Percentiles rank a stretch among this genome's conserved stretches.
Conservation (phyloP, 1,139 yeast species). For the Taphrina communis region DNA sequence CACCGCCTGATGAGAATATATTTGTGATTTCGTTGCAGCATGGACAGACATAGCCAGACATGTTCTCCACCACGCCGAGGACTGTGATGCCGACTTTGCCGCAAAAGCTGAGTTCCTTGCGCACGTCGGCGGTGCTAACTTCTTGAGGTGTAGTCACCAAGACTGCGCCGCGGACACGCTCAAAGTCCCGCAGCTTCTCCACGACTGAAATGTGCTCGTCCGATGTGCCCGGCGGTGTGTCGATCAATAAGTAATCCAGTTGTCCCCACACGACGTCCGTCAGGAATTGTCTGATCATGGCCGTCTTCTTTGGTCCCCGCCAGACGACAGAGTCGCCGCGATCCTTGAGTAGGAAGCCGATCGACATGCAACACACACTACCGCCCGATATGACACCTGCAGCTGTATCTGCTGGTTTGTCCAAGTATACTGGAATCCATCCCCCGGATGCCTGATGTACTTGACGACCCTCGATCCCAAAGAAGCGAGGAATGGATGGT, state of each 20-base stretch:
- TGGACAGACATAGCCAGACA: slow-evolving; percentile 97
- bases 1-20: slow-evolving; percentile 95
- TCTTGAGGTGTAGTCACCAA: slow-evolving; percentile 96
- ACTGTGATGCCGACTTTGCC: slow-evolving; percentile 79
- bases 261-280: slow-evolving; percentile 91
- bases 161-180: slow-evolving; percentile 66
- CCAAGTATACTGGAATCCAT: slow-evolving; percentile 84
- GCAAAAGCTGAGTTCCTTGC: slow-evolving; percentile 92
- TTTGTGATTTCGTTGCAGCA: slow-evolving; percentile 85
- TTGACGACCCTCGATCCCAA: slow-evolving; percentile 80
- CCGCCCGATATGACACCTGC: slow-evolving; percentile 43
- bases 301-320: slow-evolving; percentile 98
- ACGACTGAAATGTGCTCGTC: slow-evolving; percentile 98
- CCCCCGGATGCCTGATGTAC: slow-evolving; percentile 83
- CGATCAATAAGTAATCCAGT: slow-evolving; percentile 80
- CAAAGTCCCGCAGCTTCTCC: slow-evolving; percentile 64
- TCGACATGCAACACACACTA: slow-evolving; percentile 68
- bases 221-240: slow-evolving; percentile 98
- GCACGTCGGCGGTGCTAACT: slow-evolving; percentile 89
- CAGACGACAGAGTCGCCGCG: slow-evolving; percentile 93
- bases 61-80: slow-evolving; percentile 89
- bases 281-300: slow-evolving; percentile 93
- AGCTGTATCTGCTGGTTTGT: slow-evolving; percentile 46
- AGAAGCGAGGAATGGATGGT: slow-evolving; percentile 95
- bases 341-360: slow-evolving; percentile 85